phyloP scores from a whole-genome alignment of 805 yeast species.

The Yarrowia phangngaensis region DNA sequence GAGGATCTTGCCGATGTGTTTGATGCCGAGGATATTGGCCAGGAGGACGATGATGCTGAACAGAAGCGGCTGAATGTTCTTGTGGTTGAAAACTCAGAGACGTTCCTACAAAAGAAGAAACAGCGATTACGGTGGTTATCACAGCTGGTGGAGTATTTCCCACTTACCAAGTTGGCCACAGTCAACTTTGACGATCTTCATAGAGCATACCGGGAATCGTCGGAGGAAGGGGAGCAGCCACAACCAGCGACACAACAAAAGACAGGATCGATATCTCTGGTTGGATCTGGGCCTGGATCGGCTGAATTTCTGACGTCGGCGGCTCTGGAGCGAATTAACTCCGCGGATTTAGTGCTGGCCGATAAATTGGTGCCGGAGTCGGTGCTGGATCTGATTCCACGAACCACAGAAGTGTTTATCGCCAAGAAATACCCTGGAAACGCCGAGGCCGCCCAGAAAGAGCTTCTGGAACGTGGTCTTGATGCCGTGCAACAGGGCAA shows the following conservation, averaged over 20 bases:
- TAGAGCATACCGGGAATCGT: constrained; percentile 40
- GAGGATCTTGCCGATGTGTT: constrained; percentile 44
- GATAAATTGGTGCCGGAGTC: constrained; percentile 90
- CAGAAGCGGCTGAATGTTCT: constrained; percentile 60
- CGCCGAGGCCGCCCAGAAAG: constrained; percentile 89
- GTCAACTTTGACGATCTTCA: constrained; percentile 58
- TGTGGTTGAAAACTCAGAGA: constrained; percentile 55
- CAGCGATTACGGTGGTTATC: constrained; percentile 79
- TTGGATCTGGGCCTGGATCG: constrained; percentile 94
- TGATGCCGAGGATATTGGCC: constrained; percentile 45
- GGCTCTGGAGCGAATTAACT: constrained; percentile 72
- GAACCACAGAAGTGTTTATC: constrained; percentile 67
- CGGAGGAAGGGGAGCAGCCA: constrained; percentile 30
- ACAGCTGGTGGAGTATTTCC: constrained; percentile 88
- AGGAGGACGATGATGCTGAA: constrained; percentile 65
- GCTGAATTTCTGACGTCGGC: constrained; percentile 77
- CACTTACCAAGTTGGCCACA: constrained; percentile 59
- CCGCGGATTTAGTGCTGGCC: constrained; percentile 81
- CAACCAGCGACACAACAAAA: constrained; percentile 6
- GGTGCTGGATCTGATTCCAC: constrained; percentile 78
- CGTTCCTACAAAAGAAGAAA: constrained; percentile 41
- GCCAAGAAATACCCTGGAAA: constrained; percentile 96
- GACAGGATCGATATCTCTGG: constrained; percentile 69
- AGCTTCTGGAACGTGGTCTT: constrained; percentile 69
- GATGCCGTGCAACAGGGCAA: constrained; percentile 60